Evolutionary conservation across 169 alveolate species (phyloP).

Genomic region (Plasmodium yoelii): DNA sequence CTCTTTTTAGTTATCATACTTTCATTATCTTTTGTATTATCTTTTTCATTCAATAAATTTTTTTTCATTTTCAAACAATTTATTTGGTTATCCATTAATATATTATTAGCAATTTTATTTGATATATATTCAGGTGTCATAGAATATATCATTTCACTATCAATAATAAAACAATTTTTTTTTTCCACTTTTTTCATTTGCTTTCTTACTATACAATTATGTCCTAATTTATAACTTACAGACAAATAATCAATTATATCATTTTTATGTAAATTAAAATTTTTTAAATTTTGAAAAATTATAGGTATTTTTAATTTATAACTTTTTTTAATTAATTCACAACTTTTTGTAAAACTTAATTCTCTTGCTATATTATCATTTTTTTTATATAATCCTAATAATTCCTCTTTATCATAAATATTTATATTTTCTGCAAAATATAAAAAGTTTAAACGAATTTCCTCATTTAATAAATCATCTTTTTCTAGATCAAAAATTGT

Average conservation of each 20-base stretch:
- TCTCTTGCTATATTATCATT: slow-evolving; percentile 34
- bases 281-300: slow-evolving; percentile 27
- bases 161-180: slow-evolving; percentile 42
- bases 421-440: slow-evolving; percentile 10
- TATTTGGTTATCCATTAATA: neutral
- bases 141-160: slow-evolving; percentile 62
- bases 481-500: slow-evolving; percentile 39
- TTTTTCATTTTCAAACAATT: neutral
- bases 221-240: slow-evolving; percentile 23
- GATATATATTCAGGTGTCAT: slow-evolving; percentile 67
- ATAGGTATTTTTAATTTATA: slow-evolving; percentile 54
- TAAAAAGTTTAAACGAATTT: slow-evolving; percentile 14
- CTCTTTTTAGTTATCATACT: neutral
- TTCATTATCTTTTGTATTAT: neutral
- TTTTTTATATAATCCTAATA: slow-evolving; percentile 11
- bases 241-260: slow-evolving; percentile 27
- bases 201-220: slow-evolving; percentile 15
- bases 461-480: slow-evolving; percentile 22
- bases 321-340: slow-evolving; percentile 42
- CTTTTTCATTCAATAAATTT: neutral
- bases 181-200: slow-evolving; percentile 9
- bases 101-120: slow-evolving; percentile 14
- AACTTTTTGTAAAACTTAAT: slow-evolving; percentile 27
- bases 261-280: slow-evolving; percentile 25
- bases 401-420: slow-evolving; percentile 58